A percentile compares a stretch with the other conserved stretches of the same genome.
Evolutionary conservation across 2,329 filamentous ascomycete genomes (phyloP).

Genomic region (Pyricularia sp.): DNA sequence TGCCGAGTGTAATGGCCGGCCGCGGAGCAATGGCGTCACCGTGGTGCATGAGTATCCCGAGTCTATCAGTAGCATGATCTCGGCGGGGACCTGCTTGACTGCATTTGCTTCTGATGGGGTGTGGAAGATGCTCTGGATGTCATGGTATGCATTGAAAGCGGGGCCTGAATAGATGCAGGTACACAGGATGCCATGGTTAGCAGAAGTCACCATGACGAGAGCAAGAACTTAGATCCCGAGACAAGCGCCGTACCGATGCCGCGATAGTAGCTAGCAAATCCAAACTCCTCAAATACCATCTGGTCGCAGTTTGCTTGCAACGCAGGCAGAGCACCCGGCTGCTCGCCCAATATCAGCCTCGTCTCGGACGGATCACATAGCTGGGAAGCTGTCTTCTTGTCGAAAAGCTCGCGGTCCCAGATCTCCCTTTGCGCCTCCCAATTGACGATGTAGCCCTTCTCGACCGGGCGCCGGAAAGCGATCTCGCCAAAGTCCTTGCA

Average conservation of each 20-base stretch:
- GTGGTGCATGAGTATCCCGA: conserved; percentile 91
- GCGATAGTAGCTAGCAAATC: conserved; percentile 78
- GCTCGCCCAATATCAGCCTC: conserved; percentile 77
- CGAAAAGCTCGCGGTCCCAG: conserved; percentile 85
- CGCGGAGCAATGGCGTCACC: conserved; percentile 75
- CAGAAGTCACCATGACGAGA: background rate
- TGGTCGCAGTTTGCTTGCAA: conserved; percentile 90
- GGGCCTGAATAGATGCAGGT: conserved; percentile 40
- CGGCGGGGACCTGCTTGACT: conserved; percentile 46
- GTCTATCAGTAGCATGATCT: conserved; percentile 83
- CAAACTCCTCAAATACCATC: conserved; percentile 95
- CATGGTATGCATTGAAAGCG: conserved; percentile 73
- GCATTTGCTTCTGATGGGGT: conserved; percentile 40
- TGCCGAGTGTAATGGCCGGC: conserved; percentile 69
- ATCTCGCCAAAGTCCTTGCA: conserved; percentile 88
- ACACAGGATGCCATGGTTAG: background rate
- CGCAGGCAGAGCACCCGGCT: conserved; percentile 70
- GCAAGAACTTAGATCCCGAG: background rate
- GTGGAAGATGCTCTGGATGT: conserved; percentile 60
- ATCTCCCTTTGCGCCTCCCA: conserved; percentile 96
- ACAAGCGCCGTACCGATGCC: conserved; percentile 46
- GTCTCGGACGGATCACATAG: conserved; percentile 71
- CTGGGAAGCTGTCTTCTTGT: conserved; percentile 48
- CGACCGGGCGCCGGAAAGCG: conserved; percentile 77
- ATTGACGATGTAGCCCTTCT: conserved; percentile 90